Conservation (phyloP, 148 eudicot species). For the Vaccinium myrtillus region DNA sequence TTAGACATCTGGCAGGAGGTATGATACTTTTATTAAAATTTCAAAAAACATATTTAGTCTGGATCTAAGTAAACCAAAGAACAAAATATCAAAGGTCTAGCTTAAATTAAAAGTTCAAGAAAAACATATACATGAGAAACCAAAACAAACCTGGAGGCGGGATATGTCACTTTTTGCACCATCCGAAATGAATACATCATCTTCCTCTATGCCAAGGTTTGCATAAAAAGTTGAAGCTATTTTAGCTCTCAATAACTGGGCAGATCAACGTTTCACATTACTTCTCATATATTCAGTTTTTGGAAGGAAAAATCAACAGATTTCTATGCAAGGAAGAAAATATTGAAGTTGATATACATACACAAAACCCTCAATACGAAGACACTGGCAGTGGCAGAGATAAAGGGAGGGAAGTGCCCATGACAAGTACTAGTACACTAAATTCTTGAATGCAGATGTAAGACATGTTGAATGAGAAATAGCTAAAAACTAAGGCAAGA, state of each 20-base stretch:
- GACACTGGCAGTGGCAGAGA: neutral
- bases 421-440: neutral
- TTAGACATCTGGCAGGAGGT: neutral
- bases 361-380: neutral
- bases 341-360: neutral
- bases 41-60: neutral
- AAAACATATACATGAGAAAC: neutral
- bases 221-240: conserved; percentile 58
- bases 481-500: neutral
- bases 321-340: neutral
- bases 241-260: conserved; percentile 61
- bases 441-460: neutral
- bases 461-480: neutral
- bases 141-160: conserved; percentile 68
- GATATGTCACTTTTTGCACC: conserved; percentile 87
- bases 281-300: neutral
- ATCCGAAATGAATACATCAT: conserved; percentile 81
- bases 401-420: neutral
- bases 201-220: conserved; percentile 37
- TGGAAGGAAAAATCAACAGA: neutral
- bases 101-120: neutral
- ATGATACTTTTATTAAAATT: neutral
- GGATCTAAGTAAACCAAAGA: neutral
- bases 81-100: neutral
- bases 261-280: conserved; percentile 8